Percentiles rank a stretch among this genome's conserved stretches.
Evolutionary conservation across 1,284 basidiomycete genomes (phyloP).

Genomic region (Cutaneotrichosporon dermatis): DNA sequence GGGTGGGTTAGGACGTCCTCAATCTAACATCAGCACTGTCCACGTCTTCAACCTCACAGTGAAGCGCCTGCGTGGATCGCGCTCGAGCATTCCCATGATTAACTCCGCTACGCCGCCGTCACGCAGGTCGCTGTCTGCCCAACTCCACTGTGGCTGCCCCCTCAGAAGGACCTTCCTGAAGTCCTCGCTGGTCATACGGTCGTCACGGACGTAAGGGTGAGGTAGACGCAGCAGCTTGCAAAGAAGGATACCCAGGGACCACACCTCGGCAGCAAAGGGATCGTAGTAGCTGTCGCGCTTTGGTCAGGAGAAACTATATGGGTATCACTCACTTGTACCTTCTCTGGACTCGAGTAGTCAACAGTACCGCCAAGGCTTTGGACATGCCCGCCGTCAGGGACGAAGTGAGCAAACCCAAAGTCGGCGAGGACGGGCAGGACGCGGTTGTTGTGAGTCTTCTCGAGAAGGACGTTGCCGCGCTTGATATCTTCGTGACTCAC

Average conservation of each 20-base stretch:
- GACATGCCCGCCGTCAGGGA: conserved; percentile 24
- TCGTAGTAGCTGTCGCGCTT: conserved; percentile 40
- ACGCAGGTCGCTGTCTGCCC: conserved; percentile 12
- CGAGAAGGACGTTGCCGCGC: conserved; percentile 42
- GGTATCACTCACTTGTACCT: conserved; percentile 30
- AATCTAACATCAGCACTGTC: conserved; percentile 26
- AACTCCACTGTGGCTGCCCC: conserved; percentile 21
- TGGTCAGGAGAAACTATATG: not conserved
- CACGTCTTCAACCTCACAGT: conserved; percentile 28
- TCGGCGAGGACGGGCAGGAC: conserved; percentile 36
- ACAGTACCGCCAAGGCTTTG: conserved; percentile 42
- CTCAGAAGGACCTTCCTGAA: conserved; percentile 28
- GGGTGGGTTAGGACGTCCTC: conserved; percentile 39
- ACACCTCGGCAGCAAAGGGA: conserved; percentile 43
- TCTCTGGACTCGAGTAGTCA: conserved; percentile 47
- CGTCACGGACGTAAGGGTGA: conserved; percentile 32
- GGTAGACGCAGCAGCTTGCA: conserved; percentile 34
- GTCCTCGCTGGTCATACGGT: conserved; percentile 20
- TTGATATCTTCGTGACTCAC: conserved; percentile 48
- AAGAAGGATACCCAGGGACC: conserved; percentile 44
- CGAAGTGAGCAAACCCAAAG: conserved; percentile 46
- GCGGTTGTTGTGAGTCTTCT: conserved; percentile 1
- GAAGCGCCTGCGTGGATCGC: conserved; percentile 28
- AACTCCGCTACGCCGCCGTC: conserved; percentile 21
- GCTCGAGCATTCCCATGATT: conserved; percentile 36